Evolutionary conservation across 495 filamentous ascomycete genomes (phyloP), one percentile per base, ranked within the genome.

Genomic region (Cladorrhinum samala): DNA sequence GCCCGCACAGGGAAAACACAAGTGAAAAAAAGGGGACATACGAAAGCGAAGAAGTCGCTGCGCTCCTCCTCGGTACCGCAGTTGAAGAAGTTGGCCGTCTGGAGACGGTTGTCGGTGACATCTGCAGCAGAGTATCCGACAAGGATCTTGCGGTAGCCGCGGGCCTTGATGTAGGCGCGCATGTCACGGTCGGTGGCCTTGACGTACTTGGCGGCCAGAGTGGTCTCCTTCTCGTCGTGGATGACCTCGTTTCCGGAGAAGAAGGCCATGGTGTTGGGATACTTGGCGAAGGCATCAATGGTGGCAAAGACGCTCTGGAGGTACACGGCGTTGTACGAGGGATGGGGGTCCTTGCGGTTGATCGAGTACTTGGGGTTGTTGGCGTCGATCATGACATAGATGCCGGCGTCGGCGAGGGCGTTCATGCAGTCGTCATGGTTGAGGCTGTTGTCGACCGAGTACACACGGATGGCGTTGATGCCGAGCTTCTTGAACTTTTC

Each of bases 161-260:
- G 85, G 25, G 72, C 77, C 44, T 77, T 77, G 66, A 97, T 88
- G 70, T 92, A 98, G 59, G 86, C 79, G 66, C 87, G 87, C 74
- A 96, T 89, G 70, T 98, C 93, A 71, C 93, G 85, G 46, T 87
- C 94, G 45, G 90, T 86, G 20, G 93, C 93, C 78, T 98, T 96
- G 72, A 97, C 87, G 65, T 89, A 93, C 17, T 86, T 88, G 20
- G 91, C 92, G 45, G 83, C 71, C 50, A 71, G 70, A 44, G 89
- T 91, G 2, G 88, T 93, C n/a, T 80, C 77, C 45, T 59, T 54
- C 56, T 83, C 79, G 57, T 87, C 83, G 76, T 98, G 93, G 78
- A 96, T 91, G 58, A 96, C 91, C 74, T 98, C 93, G 69, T 98
- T 97, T 42, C 89, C 93, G 19, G 91, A 94, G 79, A 96, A 96